phyloP scores from a whole-genome alignment of 306 rosid species.

The Erythrophleum fordii region DNA sequence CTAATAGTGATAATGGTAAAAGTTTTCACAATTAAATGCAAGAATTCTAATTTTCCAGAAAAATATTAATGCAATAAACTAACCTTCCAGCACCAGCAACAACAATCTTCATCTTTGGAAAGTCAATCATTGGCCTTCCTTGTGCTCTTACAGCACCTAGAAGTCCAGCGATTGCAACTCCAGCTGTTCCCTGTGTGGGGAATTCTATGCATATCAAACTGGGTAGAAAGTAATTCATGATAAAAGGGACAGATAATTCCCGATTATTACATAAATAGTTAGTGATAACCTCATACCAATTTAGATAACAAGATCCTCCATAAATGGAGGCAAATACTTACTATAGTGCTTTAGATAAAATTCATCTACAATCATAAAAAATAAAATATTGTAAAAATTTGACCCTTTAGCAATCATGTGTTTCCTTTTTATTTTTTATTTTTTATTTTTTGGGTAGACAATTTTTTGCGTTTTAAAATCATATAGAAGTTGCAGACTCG shows the following conservation, averaged over 20 bases:
- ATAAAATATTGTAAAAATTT: neutral
- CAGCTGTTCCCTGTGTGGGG: conserved; percentile 86
- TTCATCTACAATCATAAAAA: conserved; percentile 4
- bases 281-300: neutral
- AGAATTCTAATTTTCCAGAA: neutral
- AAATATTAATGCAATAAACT: conserved; percentile 34
- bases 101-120: conserved; percentile 96
- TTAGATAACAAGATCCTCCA: conserved; percentile 6
- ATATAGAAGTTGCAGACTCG: neutral
- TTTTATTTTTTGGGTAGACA: too few relatives aligned
- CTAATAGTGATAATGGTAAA: neutral
- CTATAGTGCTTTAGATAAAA: neutral
- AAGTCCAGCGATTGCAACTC: conserved; percentile 98
- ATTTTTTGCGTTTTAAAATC: neutral
- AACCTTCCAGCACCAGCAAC: conserved; percentile 99
- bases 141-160: conserved; percentile 99
- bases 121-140: conserved; percentile 98
- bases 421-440: too few relatives aligned
- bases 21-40: neutral
- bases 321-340: neutral
- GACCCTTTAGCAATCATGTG: neutral
- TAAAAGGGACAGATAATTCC: conserved; percentile 9
- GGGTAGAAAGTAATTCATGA: conserved; percentile 18
- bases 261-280: conserved; percentile 17
- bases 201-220: conserved; percentile 30